phyloP scores from a whole-genome alignment of 176 grass and related monocot genomes.

The Themeda triandra region DNA sequence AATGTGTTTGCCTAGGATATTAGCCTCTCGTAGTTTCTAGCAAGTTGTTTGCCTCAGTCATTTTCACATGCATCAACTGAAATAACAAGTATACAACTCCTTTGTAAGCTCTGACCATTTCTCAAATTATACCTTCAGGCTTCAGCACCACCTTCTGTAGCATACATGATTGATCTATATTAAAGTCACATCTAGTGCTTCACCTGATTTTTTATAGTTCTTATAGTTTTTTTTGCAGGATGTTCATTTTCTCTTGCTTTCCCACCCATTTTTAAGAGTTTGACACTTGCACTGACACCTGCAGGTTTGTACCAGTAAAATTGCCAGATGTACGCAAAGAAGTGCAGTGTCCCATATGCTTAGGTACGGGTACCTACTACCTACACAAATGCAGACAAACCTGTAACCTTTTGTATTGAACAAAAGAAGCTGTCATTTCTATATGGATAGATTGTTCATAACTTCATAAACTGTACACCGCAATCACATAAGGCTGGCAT shows the following conservation, averaged over 20 bases:
- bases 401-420: neutral
- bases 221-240: neutral
- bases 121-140: neutral
- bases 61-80: neutral
- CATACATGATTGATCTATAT: neutral
- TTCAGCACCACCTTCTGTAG: neutral
- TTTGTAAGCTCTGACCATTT: neutral
- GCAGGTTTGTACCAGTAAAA: constrained; percentile 52
- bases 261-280: neutral
- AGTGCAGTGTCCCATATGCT: constrained; percentile 63
- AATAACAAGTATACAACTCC: neutral
- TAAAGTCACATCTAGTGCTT: neutral
- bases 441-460: neutral
- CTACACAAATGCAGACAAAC: neutral
- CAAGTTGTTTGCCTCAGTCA: neutral
- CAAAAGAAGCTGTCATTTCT: neutral
- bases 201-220: neutral
- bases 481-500: neutral
- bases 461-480: neutral
- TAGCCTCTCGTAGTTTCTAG: neutral
- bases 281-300: neutral
- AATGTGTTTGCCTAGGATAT: neutral
- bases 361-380: too few species aligned
- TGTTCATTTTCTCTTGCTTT: neutral
- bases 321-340: constrained; percentile 53